A percentile compares a stretch with the other conserved stretches of the same genome.
Conservation (phyloP, 2,329 filamentous ascomycete species). For the Pseudopithomyces maydicus region DNA sequence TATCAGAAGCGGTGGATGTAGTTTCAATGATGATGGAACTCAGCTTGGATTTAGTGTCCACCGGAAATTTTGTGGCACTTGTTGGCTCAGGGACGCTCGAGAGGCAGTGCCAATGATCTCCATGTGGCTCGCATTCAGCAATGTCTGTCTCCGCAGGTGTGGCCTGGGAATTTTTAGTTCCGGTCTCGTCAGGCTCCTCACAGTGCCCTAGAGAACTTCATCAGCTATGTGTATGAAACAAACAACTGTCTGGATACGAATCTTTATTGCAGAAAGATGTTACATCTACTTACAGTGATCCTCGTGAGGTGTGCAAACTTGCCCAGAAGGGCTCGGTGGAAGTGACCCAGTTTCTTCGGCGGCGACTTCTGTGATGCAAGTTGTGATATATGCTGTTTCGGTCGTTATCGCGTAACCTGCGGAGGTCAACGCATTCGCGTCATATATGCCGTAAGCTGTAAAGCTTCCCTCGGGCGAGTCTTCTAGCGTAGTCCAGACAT, state of each 20-base stretch:
- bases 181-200: neutral
- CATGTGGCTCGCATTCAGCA: conserved; percentile 8
- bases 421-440: neutral
- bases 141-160: neutral
- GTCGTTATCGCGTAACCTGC: neutral
- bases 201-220: neutral
- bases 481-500: neutral
- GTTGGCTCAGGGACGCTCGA: conserved; percentile 31
- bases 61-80: neutral
- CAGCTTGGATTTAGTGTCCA: too few species aligned
- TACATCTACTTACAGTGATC: neutral
- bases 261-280: too few species aligned
- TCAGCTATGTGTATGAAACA: neutral
- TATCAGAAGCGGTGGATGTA: too few species aligned
- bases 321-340: neutral
- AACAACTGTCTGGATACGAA: neutral
- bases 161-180: neutral
- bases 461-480: neutral
- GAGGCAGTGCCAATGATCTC: conserved; percentile 35
- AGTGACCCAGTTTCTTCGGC: neutral
- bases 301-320: neutral
- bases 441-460: neutral
- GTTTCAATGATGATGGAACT: too few species aligned
- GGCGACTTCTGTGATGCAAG: neutral
- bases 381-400: neutral